Evolutionary conservation across 129 eudicot genomes (phyloP).

Genomic region (Lonicera japonica): DNA sequence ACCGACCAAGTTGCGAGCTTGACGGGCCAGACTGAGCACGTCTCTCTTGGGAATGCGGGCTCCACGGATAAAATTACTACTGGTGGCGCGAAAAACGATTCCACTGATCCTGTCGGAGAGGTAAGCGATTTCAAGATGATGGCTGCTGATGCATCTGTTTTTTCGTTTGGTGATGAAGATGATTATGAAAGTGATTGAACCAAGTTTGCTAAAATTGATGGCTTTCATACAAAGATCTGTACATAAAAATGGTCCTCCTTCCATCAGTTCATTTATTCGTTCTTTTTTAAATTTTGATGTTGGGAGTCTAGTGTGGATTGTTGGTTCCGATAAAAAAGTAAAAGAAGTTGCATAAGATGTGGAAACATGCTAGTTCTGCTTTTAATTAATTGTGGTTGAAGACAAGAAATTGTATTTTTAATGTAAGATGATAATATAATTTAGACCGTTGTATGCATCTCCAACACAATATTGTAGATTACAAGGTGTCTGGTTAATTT

Average conservation of each 20-base stretch:
- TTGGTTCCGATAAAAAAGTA: background rate
- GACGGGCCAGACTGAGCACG: conserved; percentile 44
- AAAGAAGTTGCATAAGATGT: background rate
- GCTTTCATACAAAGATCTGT: conserved; percentile 13
- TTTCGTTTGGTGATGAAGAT: conserved; percentile 53
- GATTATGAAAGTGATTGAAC: conserved; percentile 46
- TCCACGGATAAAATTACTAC: conserved; percentile 12
- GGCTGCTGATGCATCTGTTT: conserved; percentile 63
- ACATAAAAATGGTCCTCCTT: conserved; percentile 17
- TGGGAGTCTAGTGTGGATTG: background rate
- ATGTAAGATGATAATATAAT: background rate
- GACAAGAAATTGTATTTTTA: background rate
- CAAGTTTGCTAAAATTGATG: background rate
- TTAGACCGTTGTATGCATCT: too few relatives aligned
- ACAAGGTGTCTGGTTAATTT: too few relatives aligned
- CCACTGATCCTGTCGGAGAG: conserved; percentile 13
- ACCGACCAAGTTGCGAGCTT: conserved; percentile 38
- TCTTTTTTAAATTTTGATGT: background rate
- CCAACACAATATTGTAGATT: too few relatives aligned
- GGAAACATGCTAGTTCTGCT: background rate
- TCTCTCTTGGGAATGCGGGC: conserved; percentile 43
- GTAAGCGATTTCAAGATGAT: conserved; percentile 52
- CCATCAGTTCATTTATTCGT: conserved; percentile 10
- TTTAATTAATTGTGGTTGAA: too few relatives aligned
- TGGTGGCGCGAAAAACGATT: conserved; percentile 23